These are phyloP conservation scores for Yamadazyma scolyti DNA, from an alignment of 805 yeast species.

Conservation along the genomic window DNA sequence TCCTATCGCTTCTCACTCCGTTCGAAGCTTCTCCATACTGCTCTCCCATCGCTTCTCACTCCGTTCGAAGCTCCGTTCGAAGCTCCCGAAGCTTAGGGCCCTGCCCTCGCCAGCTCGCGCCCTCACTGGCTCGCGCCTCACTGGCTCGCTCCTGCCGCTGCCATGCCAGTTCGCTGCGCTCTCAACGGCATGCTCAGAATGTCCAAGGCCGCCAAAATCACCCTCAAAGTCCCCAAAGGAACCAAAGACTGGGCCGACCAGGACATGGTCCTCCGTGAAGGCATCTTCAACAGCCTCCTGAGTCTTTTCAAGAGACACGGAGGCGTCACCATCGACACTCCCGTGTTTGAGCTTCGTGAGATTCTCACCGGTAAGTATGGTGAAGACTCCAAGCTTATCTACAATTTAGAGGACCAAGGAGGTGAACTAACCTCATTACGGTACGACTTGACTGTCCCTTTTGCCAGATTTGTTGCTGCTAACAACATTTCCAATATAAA, in stretches of 20 bases:
- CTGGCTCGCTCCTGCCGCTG: too few species aligned
- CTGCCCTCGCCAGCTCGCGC: too few species aligned
- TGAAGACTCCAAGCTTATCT: conserved; percentile 95
- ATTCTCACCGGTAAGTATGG: conserved; percentile 97
- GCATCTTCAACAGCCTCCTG: conserved; percentile 71
- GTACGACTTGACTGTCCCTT: conserved; percentile 97
- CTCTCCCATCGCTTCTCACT: too few species aligned
- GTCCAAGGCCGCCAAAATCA: conserved; percentile 49
- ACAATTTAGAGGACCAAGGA: conserved; percentile 97
- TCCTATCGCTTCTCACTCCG: too few species aligned
- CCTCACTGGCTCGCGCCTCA: too few species aligned
- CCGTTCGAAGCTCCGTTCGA: too few species aligned
- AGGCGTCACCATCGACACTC: conserved; percentile 97
- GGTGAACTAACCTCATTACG: conserved; percentile 95
- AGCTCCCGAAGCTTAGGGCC: too few species aligned
- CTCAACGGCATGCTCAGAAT: conserved; percentile 14
- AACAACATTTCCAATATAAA: conserved; percentile 86
- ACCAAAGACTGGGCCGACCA: conserved; percentile 98
- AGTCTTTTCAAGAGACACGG: conserved; percentile 90
- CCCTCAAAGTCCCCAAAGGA: conserved; percentile 94
- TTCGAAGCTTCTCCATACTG: too few species aligned
- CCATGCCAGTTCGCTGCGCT: neutral
- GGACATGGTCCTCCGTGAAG: conserved; percentile 94
- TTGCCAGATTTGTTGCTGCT: conserved; percentile 96
- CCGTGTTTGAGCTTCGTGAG: conserved; percentile 94